Evolutionary conservation across 805 yeast species (phyloP), one percentile per base, ranked within the genome.

Genomic region (Maudiozyma pseudohumilis): DNA sequence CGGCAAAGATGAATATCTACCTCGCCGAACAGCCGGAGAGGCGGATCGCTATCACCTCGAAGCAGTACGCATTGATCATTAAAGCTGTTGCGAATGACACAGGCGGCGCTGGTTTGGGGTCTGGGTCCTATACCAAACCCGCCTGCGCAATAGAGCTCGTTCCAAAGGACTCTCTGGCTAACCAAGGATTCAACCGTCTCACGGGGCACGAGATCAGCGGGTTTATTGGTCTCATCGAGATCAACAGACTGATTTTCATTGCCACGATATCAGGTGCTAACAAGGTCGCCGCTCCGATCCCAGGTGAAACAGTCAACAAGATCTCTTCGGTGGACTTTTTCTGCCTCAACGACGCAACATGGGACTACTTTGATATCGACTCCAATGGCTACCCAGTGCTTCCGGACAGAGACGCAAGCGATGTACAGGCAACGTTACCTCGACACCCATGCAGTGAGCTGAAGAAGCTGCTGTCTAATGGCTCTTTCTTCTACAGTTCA

Each of bases 401-500:
- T 10, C 63, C 69, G 3, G 52, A 44, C 3, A 67, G 63, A n/a
- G 59, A 56, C 3, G 58, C 48, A 12, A 49, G 32, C 48, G 55
- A 35, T 19, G 52, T 34, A 33, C 47, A 40, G 29, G 53, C 45
- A 21, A 42, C 49, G 3, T 53, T 56, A 30, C 71, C 67, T 15
- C 77, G 71, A 47, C 94, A 89, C 51, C 97, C 97, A 0, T 87
- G 97, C 53, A 69, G 68, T 32, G 92, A 81, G 37, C 57, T 92
- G 42, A 74, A 78, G 47, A 87, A 85, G 58, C 65, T 92, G 32
- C 63, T 92, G 35, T 70, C 80, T 18, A 83, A 82, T 53, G 96
- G 97, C 3, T 84, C 95, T 1, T 92, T 92, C 55, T 89, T 84
- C 60, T 92, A 80, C 62, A 84, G 95, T 38, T 78, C 86, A 4